Evolutionary conservation across 257 asterid genomes (phyloP), one percentile per base, ranked within the genome.

Genomic region (Solanum clarkiae): DNA sequence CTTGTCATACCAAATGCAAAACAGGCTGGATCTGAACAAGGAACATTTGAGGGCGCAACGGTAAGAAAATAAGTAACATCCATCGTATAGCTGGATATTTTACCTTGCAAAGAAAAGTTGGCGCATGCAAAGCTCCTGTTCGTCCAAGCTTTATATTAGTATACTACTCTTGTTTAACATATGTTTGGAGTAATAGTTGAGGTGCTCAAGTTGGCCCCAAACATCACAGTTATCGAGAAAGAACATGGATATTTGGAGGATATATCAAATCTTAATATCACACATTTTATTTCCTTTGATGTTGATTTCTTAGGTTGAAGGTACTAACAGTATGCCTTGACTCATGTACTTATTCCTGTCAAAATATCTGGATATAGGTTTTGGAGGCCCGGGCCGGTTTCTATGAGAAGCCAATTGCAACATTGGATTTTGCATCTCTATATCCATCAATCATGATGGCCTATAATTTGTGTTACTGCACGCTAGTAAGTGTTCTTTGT

Each of bases 381-480:
- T 90, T 96, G 93, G 99, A 96, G 84, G 95, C 98, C 77, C 92
- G 92, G 86, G 95, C 97, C 84, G 99, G 99, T 80, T 96, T 90
- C 89, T 96, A 92, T 63, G 99, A 95, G 90, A 96, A 95, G 92
- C 99, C 99, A 79, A 93, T 96, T 89, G 99, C 99, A 29, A 96
- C 99, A 5, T 93, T 96, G 88, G 99, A 96, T 93, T 96, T 96
- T 90, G 99, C 99, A 86, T 96, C 99, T 88, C 90, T 96, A 42
- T 96, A 96, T 90, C 99, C 99, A 49, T 96, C 99, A 63, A 95
- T 96, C 86, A 96, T 96, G 98, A 96, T 96, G 99, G 98, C 99
- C 85, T 95, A 96, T 90, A 96, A 96, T 89, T 88, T 96, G 88
- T 96, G 99, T 90, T 96, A 95, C 82, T 96, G 99, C 90, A 93